These are phyloP conservation scores for Wilcoxina mikolae DNA, from an alignment of 495 filamentous ascomycete species.

Conservation along the genomic window DNA sequence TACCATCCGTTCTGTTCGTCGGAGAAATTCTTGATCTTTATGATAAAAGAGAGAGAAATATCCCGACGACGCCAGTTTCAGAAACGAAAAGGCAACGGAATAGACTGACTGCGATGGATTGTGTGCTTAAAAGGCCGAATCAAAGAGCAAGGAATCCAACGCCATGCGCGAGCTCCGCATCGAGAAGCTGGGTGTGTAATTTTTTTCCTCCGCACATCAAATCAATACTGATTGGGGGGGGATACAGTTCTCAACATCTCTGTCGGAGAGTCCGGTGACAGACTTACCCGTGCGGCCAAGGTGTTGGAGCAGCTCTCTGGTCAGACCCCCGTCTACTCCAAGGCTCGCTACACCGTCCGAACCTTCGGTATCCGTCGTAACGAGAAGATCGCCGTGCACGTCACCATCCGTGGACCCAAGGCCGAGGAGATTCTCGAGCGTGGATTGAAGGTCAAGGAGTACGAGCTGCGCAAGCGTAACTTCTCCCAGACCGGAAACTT, in stretches of 20 bases:
- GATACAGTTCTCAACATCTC: constrained; percentile 99
- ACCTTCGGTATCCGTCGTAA: constrained; percentile 99
- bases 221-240: constrained; percentile 1
- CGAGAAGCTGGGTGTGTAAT: constrained; percentile 66
- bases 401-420: constrained; percentile 99
- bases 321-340: constrained; percentile 97
- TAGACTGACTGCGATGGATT: neutral
- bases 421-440: constrained; percentile 99
- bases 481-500: constrained; percentile 99
- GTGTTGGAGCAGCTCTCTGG: constrained; percentile 98
- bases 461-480: constrained; percentile 96
- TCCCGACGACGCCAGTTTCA: constrained; percentile 11
- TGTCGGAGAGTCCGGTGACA: constrained; percentile 99
- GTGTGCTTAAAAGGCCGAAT: constrained; percentile 36
- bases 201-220: neutral
- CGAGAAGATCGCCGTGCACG: constrained; percentile 99
- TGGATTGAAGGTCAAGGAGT: constrained; percentile 99
- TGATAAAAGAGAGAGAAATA: too few species aligned
- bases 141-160: constrained; percentile 84
- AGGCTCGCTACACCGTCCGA: constrained; percentile 99
- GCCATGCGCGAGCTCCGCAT: constrained; percentile 99
- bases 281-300: constrained; percentile 98
- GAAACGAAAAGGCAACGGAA: constrained; percentile 13
- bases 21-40: neutral
- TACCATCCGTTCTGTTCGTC: constrained; percentile 9